These are phyloP conservation scores for Huntiella savannae DNA, from an alignment of 2,329 filamentous ascomycete species.

Conservation along the genomic window DNA sequence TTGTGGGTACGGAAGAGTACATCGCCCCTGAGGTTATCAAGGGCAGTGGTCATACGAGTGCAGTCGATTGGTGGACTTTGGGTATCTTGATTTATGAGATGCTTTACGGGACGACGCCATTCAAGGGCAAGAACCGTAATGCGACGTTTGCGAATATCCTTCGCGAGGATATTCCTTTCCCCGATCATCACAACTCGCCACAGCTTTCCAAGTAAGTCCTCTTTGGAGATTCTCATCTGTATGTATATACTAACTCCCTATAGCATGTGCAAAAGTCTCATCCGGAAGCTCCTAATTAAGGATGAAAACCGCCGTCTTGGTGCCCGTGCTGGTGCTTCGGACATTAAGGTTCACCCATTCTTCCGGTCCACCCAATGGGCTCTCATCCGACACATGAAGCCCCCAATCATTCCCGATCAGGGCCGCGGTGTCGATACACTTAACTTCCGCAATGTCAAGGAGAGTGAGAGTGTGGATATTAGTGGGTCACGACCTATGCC, in stretches of 20 bases:
- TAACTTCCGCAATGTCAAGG: slow-evolving; percentile 96
- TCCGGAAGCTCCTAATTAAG: slow-evolving; percentile 93
- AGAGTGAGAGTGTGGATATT: slow-evolving; percentile 86
- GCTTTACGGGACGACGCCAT: slow-evolving; percentile 94
- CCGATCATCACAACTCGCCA: slow-evolving; percentile 65
- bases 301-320: slow-evolving; percentile 87
- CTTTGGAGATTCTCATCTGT: not conserved
- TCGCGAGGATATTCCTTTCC: slow-evolving; percentile 87
- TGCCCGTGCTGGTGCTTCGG: slow-evolving; percentile 83
- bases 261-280: slow-evolving; percentile 88
- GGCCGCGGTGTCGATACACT: slow-evolving; percentile 81
- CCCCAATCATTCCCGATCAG: slow-evolving; percentile 84
- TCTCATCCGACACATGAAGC: slow-evolving; percentile 90
- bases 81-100: slow-evolving; percentile 97
- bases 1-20: slow-evolving; percentile 96
- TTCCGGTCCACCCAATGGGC: slow-evolving; percentile 95
- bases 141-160: slow-evolving; percentile 96
- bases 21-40: slow-evolving; percentile 98
- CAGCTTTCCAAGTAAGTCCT: slow-evolving; percentile 73
- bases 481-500: slow-evolving; percentile 34
- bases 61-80: slow-evolving; percentile 97
- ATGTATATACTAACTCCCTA: not conserved
- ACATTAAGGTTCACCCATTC: slow-evolving; percentile 92
- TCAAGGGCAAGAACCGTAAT: slow-evolving; percentile 98
- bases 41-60: slow-evolving; percentile 92